Evolutionary conservation across 495 filamentous ascomycete species (phyloP), one percentile per base, ranked within the genome.

Genomic region (Umbilicaria muhlenbergii): DNA sequence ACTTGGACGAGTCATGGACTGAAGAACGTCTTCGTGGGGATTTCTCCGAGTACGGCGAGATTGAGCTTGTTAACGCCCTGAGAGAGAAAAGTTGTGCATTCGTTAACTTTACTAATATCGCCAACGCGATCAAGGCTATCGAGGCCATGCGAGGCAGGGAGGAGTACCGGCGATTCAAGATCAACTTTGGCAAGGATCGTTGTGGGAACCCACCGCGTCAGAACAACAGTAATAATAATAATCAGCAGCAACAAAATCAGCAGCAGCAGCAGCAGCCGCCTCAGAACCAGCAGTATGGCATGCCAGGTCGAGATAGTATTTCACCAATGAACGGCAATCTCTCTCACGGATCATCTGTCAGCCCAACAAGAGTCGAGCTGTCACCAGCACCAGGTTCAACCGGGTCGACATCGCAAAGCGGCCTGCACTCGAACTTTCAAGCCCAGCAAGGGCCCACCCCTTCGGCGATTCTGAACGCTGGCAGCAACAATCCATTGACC

Each of bases 61-160:
- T 96, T 50, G 91, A 98, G 63, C 70, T 96, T 46, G 91, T 96
- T 31, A 98, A 98, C 67, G 81, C 92, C 13, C 66, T 98, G 39
- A 80, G 91, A 38, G 91, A 98, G 71, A 98, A 98, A 78, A 94
- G 86, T 65, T 96, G 91, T 61, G 91, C 91, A 0, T 98, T 98
- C 55, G 92, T 96, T 62, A 98, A 98, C 61, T 98, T 98, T 58
- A 96, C 91, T 54, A 96, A 98, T 65, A 98, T 98, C 52, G 91
- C 91, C 51, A 98, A 98, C 48, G 91, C 91, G 34, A 98, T 98
- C 69, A 98, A 98, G 62, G 92, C 91, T 4, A 98, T 98, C 49
- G 91, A 98, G 59, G 91, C 89, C 32, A 78, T 96, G 50, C 76
- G 91, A 21, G 80, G 85, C 57, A 82, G 88, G 51, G 92, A 98